These are phyloP conservation scores for Marchantia paleacea DNA, from an alignment of 225 moss, liverwort and hornwort genomes.

Conservation along the genomic window DNA sequence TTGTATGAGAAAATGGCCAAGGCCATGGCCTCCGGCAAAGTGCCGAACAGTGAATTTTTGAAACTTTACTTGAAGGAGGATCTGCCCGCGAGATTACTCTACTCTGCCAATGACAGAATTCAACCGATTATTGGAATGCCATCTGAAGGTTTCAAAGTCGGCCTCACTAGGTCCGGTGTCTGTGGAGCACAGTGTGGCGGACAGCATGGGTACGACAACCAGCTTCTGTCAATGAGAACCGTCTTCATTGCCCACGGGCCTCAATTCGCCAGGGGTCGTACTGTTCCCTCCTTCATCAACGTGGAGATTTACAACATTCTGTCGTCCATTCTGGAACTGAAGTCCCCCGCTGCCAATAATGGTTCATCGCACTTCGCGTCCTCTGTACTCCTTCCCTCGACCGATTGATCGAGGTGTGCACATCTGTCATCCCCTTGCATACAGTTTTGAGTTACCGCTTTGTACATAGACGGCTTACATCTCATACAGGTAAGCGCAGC, in stretches of 20 bases:
- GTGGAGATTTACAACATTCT: slow-evolving; percentile 51
- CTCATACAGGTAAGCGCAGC: not conserved
- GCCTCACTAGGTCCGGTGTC: slow-evolving; percentile 20
- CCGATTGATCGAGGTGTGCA: not conserved
- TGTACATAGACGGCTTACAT: not conserved
- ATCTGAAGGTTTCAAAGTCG: slow-evolving; percentile 71
- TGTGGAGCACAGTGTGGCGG: slow-evolving; percentile 63
- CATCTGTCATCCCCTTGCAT: not conserved
- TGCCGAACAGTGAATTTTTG: slow-evolving; percentile 63
- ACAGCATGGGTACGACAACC: slow-evolving; percentile 85
- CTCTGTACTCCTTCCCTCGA: slow-evolving; percentile 33
- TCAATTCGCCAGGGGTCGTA: slow-evolving; percentile 58
- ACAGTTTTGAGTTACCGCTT: not conserved
- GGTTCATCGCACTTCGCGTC: slow-evolving; percentile 35
- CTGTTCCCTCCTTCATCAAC: slow-evolving; percentile 67
- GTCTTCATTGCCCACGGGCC: slow-evolving; percentile 86
- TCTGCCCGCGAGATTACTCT: slow-evolving; percentile 67
- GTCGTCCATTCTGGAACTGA: slow-evolving; percentile 27
- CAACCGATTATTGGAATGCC: slow-evolving; percentile 81
- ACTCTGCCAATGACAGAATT: slow-evolving; percentile 61
- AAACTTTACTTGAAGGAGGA: slow-evolving; percentile 89
- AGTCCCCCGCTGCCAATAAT: slow-evolving; percentile 30
- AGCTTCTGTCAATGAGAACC: slow-evolving; percentile 70
- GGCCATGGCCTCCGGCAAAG: slow-evolving; percentile 56
- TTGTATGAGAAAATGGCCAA: slow-evolving; percentile 55